A percentile compares a stretch with the other conserved stretches of the same genome.
These are phyloP conservation scores for Tarenaya hassleriana DNA, from an alignment of 345 rosid genomes.

Conservation along the genomic window DNA sequence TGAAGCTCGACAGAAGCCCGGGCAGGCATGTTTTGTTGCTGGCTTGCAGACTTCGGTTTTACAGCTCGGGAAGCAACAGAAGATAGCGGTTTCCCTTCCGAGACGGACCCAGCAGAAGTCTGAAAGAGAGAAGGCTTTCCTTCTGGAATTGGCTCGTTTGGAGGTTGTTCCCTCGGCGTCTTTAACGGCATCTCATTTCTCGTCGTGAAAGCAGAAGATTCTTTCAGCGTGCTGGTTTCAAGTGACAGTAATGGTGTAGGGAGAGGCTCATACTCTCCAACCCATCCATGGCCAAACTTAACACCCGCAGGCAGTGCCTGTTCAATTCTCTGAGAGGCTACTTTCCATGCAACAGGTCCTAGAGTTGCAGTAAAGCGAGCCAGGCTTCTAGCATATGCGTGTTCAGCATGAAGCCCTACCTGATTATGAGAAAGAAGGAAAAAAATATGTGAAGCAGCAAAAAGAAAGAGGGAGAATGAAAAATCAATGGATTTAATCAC, in stretches of 20 bases:
- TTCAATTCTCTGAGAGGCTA: constrained; percentile 74
- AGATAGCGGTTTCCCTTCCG: constrained; percentile 39
- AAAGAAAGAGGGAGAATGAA: constrained; percentile 10
- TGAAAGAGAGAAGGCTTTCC: constrained; percentile 34
- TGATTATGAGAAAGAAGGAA: constrained; percentile 26
- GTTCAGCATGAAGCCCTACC: constrained; percentile 87
- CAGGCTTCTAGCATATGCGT: constrained; percentile 76
- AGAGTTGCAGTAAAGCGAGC: constrained; percentile 83
- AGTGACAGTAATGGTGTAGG: constrained; percentile 68
- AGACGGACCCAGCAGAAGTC: constrained; percentile 29
- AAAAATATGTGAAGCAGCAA: constrained; percentile 14
- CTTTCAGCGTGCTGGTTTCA: constrained; percentile 40
- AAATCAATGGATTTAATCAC: constrained; percentile 23
- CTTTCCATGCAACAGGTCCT: constrained; percentile 79
- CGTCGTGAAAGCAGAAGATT: constrained; percentile 31
- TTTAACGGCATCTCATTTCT: constrained; percentile 24
- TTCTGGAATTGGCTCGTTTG: constrained; percentile 29
- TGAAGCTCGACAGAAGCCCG: constrained; percentile 35
- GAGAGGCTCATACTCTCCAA: constrained; percentile 82
- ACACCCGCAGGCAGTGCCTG: constrained; percentile 57
- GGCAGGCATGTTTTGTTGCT: constrained; percentile 36
- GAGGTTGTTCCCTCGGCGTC: constrained; percentile 31
- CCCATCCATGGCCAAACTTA: constrained; percentile 89
- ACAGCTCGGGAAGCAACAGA: constrained; percentile 31
- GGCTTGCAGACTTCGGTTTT: constrained; percentile 28